A percentile compares a stretch with the other conserved stretches of the same genome.
Evolutionary conservation across 495 filamentous ascomycete species (phyloP).

Genomic region (Bacidia gigantensis): DNA sequence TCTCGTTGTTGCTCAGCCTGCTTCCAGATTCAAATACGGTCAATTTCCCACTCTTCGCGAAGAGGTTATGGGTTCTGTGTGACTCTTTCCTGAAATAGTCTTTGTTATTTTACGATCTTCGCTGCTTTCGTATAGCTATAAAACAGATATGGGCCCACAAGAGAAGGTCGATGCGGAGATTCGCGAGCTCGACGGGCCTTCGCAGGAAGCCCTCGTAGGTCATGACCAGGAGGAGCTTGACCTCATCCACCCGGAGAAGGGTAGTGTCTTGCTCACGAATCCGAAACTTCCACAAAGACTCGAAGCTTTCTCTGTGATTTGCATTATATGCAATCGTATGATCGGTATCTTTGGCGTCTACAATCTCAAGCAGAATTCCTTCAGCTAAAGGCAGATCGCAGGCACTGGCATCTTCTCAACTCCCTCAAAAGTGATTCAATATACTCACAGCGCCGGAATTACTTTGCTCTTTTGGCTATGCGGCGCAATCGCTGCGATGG

Average conservation of each 20-base stretch:
- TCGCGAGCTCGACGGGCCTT: not conserved
- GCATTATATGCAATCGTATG: constrained; percentile 14
- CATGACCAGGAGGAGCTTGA: not conserved
- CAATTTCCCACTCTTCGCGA: no score
- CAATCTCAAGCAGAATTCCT: no score
- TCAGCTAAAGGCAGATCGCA: constrained; percentile 5
- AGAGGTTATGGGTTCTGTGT: no score
- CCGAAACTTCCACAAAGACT: constrained; percentile 7
- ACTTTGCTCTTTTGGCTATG: constrained; percentile 28
- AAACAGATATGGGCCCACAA: not conserved
- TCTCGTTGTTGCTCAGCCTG: not conserved
- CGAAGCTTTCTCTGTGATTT: constrained; percentile 9
- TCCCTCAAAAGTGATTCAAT: constrained; percentile 23
- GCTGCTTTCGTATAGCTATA: no score
- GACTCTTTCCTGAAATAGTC: no score
- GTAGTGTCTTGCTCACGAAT: constrained; percentile 4
- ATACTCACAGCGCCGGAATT: constrained; percentile 25
- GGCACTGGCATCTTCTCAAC: constrained; percentile 28
- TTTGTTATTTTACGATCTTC: no score
- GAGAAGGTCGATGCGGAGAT: not conserved
- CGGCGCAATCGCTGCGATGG: constrained; percentile 24
- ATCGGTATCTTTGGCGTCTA: constrained; percentile 10
- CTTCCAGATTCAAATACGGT: not conserved
- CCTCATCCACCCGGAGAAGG: not conserved
- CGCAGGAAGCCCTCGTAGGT: not conserved